A percentile compares a stretch with the other conserved stretches of the same genome.
phyloP scores from a whole-genome alignment of 768 basidiomycete species.

The Lentinula guzmanii region DNA sequence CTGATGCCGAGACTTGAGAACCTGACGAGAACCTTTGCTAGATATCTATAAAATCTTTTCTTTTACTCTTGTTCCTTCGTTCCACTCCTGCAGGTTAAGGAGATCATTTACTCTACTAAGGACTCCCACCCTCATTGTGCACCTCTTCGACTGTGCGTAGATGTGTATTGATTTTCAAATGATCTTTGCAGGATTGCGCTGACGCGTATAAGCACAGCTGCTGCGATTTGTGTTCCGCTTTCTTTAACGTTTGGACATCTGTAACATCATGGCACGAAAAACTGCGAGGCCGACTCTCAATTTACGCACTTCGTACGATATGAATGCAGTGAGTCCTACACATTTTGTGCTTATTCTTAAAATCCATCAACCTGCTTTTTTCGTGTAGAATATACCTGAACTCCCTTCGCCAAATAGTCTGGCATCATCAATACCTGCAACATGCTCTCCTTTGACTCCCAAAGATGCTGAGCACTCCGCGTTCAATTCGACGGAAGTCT shows the following conservation, averaged over 20 bases:
- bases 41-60: neutral
- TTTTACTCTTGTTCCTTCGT: neutral
- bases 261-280: neutral
- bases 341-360: neutral
- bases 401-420: neutral
- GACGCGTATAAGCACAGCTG: neutral
- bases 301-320: neutral
- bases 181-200: neutral
- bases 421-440: conserved; percentile 6
- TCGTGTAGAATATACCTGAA: neutral
- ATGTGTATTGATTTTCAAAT: neutral
- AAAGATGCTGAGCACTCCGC: neutral
- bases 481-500: neutral
- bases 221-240: neutral
- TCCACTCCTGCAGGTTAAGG: neutral
- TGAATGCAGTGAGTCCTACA: neutral
- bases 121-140: neutral
- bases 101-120: neutral
- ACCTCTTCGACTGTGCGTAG: neutral
- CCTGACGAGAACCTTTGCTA: neutral
- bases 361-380: neutral
- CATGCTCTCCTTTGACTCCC: conserved; percentile 3
- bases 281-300: neutral
- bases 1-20: neutral
- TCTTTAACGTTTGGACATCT: neutral